Conservation (phyloP, 2,329 filamentous ascomycete genomes). For the Elsinoe arachidis region DNA sequence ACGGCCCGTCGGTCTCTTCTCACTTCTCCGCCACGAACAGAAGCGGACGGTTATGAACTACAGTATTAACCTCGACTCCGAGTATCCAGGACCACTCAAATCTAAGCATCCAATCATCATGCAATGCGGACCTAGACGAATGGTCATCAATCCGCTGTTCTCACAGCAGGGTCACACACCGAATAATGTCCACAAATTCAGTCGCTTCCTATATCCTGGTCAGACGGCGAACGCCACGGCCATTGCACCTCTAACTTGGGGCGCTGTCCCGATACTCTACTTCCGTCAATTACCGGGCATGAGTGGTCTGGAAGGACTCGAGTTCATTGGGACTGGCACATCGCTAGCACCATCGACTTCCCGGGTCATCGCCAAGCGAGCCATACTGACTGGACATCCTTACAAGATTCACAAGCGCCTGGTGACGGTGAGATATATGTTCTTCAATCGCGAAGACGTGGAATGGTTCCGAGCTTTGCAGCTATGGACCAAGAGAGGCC, state of each 20-base stretch:
- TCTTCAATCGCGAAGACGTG: conserved; percentile 93
- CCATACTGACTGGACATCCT: conserved; percentile 89
- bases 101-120: conserved; percentile 87
- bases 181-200: conserved; percentile 96
- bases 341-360: conserved; percentile 64
- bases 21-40: conserved; percentile 85
- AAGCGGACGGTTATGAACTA: conserved; percentile 87
- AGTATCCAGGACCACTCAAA: conserved; percentile 67
- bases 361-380: conserved; percentile 84
- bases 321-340: conserved; percentile 79
- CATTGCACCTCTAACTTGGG: conserved; percentile 86
- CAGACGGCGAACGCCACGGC: conserved; percentile 83
- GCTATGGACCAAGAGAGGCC: conserved; percentile 82
- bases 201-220: conserved; percentile 83
- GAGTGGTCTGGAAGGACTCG: conserved; percentile 27
- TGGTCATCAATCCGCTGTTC: conserved; percentile 83
- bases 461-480: conserved; percentile 97
- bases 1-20: conserved; percentile 66
- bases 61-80: conserved; percentile 75
- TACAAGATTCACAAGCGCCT: conserved; percentile 98
- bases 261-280: conserved; percentile 79
- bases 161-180: conserved; percentile 82
- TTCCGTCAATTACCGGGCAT: conserved; percentile 55
- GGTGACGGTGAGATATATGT: conserved; percentile 98
- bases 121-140: conserved; percentile 80